Conservation (phyloP, 2,329 filamentous ascomycete genomes). For the Aschersonia sp. region DNA sequence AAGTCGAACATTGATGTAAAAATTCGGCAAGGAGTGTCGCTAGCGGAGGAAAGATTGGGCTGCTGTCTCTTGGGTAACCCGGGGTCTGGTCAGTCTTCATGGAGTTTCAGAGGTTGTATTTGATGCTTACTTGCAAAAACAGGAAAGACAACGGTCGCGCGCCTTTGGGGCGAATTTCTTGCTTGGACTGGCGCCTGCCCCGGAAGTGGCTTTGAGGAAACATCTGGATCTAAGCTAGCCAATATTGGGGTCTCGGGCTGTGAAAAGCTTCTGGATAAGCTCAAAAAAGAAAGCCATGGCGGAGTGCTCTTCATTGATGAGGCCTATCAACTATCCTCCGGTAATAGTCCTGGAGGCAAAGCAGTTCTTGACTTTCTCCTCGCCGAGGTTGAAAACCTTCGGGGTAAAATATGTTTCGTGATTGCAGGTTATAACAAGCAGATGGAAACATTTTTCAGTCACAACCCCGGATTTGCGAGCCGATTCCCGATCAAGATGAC, state of each 20-base stretch:
- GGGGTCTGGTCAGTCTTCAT: constrained; percentile 43
- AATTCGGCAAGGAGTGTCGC: constrained; percentile 38
- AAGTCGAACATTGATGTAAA: constrained; percentile 48
- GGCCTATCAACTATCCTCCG: constrained; percentile 56
- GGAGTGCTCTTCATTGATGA: constrained; percentile 69
- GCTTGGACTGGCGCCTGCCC: constrained; percentile 45
- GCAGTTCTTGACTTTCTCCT: constrained; percentile 58
- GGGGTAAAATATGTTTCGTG: constrained; percentile 55
- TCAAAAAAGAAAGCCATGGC: constrained; percentile 40
- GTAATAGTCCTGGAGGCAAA: constrained; percentile 39
- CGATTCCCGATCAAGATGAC: constrained; percentile 51
- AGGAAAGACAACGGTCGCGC: constrained; percentile 60
- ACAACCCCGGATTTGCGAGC: constrained; percentile 57
- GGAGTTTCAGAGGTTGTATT: background rate
- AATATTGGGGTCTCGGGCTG: constrained; percentile 43
- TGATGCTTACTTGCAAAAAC: background rate
- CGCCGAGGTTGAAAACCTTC: constrained; percentile 56
- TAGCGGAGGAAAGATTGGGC: constrained; percentile 45
- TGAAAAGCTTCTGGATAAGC: constrained; percentile 29
- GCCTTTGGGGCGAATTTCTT: constrained; percentile 54
- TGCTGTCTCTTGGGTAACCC: constrained; percentile 56
- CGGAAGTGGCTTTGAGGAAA: constrained; percentile 47
- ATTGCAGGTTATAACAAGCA: constrained; percentile 59
- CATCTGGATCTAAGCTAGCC: constrained; percentile 51
- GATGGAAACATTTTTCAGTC: constrained; percentile 64